Evolutionary conservation across 2,329 filamentous ascomycete genomes (phyloP).

Genomic region (Talaromyces sp.): DNA sequence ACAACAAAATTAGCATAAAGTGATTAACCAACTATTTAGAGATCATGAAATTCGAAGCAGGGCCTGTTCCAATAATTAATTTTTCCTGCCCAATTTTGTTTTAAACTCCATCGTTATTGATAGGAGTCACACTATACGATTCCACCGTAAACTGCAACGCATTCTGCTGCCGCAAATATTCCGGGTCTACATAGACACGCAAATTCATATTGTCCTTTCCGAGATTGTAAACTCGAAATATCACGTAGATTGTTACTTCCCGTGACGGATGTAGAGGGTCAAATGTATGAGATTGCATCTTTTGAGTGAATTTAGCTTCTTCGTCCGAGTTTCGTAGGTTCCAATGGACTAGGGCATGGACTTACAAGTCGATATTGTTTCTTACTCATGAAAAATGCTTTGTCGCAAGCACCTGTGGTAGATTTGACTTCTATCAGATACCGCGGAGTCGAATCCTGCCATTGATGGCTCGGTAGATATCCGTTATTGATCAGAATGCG

Average conservation of each 20-base stretch:
- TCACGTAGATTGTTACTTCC: slow-evolving; percentile 33
- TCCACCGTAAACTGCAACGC: neutral
- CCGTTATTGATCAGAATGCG: neutral
- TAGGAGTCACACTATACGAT: neutral
- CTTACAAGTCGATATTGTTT: slow-evolving; percentile 41
- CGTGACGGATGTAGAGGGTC: neutral
- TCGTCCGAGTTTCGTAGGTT: neutral
- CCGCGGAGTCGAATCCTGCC: slow-evolving; percentile 21
- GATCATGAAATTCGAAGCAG: no score
- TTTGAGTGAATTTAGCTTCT: neutral
- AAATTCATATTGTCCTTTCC: slow-evolving; percentile 27
- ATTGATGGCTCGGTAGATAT: neutral
- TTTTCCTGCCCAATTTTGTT: no score
- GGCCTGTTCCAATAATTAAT: no score
- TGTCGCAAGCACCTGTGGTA: slow-evolving; percentile 35
- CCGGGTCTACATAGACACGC: slow-evolving; percentile 39
- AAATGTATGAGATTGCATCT: neutral
- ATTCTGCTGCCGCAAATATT: slow-evolving; percentile 7
- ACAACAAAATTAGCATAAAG: no score
- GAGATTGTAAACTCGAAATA: slow-evolving; percentile 41
- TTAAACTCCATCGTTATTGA: neutral
- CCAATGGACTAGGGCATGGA: no score
- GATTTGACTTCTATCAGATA: slow-evolving; percentile 53
- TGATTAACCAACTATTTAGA: no score
- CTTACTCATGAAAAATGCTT: slow-evolving; percentile 47